A percentile compares a stretch with the other conserved stretches of the same genome.
Conservation (phyloP, 306 rosid species). For the Hippophae tibetana region DNA sequence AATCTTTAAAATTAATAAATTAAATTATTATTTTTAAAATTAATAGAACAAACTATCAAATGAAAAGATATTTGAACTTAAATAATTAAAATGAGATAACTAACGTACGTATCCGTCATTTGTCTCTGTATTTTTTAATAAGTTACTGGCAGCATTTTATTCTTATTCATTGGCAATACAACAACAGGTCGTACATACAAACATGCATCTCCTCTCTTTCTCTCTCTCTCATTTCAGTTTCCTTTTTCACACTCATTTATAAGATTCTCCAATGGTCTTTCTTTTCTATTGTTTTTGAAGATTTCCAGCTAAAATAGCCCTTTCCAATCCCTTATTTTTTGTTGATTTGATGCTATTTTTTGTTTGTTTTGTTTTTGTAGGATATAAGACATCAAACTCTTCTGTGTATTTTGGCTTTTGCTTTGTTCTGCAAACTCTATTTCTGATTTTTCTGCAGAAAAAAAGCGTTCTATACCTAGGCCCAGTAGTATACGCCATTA, state of each 20-base stretch:
- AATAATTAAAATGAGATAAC: no score
- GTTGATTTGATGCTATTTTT: slow-evolving; percentile 34
- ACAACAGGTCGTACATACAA: no score
- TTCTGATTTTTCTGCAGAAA: slow-evolving; percentile 48
- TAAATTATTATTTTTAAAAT: no score
- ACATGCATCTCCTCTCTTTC: no score
- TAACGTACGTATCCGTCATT: no score
- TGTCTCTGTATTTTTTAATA: no score
- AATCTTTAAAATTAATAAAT: no score
- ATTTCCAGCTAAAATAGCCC: slow-evolving; percentile 33
- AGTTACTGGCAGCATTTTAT: no score
- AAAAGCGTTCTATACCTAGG: slow-evolving; percentile 31
- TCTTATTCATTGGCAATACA: no score
- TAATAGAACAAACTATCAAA: no score
- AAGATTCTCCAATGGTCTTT: slow-evolving; percentile 69
- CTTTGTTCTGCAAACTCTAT: slow-evolving; percentile 46
- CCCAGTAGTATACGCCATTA: slow-evolving; percentile 33
- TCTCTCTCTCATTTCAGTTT: slow-evolving; percentile 48
- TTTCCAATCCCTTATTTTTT: slow-evolving; percentile 45
- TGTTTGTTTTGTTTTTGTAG: slow-evolving; percentile 24
- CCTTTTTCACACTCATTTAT: slow-evolving; percentile 67
- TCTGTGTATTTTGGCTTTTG: slow-evolving; percentile 66
- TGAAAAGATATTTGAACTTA: no score
- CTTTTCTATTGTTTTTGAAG: slow-evolving; percentile 68
- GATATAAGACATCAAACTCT: slow-evolving; percentile 34